Base-by-base conservation (phyloP, 768 basidiomycete genomes). In the Tremella yokohamensis region DNA sequence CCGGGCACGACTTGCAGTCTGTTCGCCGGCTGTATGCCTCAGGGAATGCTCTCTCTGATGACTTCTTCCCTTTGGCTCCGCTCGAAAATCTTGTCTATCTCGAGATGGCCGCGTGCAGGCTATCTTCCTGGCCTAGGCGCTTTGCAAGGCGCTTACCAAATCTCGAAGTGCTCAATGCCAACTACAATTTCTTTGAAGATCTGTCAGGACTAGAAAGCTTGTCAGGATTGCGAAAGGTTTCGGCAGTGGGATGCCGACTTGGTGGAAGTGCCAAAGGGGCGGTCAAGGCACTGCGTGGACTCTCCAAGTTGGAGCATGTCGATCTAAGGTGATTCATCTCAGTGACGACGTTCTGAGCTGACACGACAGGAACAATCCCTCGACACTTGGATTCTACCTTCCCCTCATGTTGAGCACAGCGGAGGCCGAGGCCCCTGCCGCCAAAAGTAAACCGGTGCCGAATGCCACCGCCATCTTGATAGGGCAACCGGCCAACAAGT, bases 21-120 rank as follows among this genome's bases (percentile, higher is more conserved):
- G 85, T 91, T 68, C 93, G 92, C 79, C 85, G 93, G 54, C 79
- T 98, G 72, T 99, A 97, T 81, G 84, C 97, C 55, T 93, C 90
- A 64, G 90, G 91, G 90, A 79, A 79, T 56, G 66, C 71, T 0
- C 55, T 79, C 6, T 63, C 72, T 0, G 15, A 40, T 2, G 61
- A 69, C 29, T 73, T 75, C 29, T 80, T 81, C 72, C 68, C 79
- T 29, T 79, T 82, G 52, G 22, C 53, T 15, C 82, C 87, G 50
- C 89, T 90, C 78, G 91, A 90, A 79, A 87, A 90, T 71, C 81
- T 99, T 73, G 80, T 87, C 39, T 97, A 98, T 80, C 81, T 98
- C 74, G 96, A 99, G 79, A 80, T 88, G 47, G 92, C 92, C 16
- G 88, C 82, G 24, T 97, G 96, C 75, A 83, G 88, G 61, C 79